Conservation (phyloP, 2,329 filamentous ascomycete species). For the Periconia macrospinosa region DNA sequence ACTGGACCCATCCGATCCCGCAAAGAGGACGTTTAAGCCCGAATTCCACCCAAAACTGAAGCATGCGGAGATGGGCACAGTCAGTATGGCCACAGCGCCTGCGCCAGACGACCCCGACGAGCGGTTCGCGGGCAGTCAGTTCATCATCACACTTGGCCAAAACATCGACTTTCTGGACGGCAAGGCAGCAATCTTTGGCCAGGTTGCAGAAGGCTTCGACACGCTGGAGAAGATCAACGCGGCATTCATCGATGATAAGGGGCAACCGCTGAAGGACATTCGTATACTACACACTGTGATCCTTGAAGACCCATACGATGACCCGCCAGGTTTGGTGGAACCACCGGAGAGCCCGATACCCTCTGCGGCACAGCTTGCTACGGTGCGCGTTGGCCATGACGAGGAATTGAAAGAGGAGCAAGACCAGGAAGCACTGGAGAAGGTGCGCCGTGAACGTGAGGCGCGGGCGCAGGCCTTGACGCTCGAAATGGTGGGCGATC, state of each 20-base stretch:
- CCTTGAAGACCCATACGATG: conserved; percentile 88
- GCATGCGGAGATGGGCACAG: conserved; percentile 84
- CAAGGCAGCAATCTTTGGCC: conserved; percentile 92
- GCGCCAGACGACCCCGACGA: conserved; percentile 75
- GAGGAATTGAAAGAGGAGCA: conserved; percentile 76
- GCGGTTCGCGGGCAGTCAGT: conserved; percentile 85
- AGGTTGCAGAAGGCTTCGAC: conserved; percentile 95
- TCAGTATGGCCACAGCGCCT: conserved; percentile 95
- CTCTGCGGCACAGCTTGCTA: conserved; percentile 82
- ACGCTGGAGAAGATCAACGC: conserved; percentile 90
- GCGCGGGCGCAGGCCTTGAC: conserved; percentile 92
- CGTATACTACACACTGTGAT: conserved; percentile 90
- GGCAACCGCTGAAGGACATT: conserved; percentile 89
- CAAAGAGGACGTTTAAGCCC: conserved; percentile 78
- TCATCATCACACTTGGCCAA: conserved; percentile 88
- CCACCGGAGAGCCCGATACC: conserved; percentile 80
- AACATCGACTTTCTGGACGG: conserved; percentile 89
- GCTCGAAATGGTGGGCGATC: conserved; percentile 94
- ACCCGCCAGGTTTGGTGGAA: conserved; percentile 74
- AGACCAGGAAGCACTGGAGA: conserved; percentile 80
- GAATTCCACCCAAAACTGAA: conserved; percentile 85
- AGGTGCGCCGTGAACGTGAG: conserved; percentile 80
- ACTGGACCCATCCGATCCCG: conserved; percentile 61
- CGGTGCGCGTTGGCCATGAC: conserved; percentile 88
- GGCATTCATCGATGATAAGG: conserved; percentile 82